These are phyloP conservation scores for Pyrrhoderma noxium DNA, from an alignment of 1,284 basidiomycete genomes.

Conservation along the genomic window DNA sequence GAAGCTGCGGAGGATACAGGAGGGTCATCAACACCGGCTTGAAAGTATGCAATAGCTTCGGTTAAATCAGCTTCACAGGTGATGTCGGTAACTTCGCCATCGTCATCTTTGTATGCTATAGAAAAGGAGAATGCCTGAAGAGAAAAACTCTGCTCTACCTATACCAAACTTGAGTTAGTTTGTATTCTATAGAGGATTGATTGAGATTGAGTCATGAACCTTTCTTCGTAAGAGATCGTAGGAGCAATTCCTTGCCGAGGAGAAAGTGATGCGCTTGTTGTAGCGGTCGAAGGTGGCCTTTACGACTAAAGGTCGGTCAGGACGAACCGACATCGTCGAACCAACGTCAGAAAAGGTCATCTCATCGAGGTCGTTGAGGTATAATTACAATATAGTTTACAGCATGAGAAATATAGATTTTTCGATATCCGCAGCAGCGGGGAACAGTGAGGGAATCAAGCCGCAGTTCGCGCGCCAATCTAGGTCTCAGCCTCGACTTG, in stretches of 20 bases:
- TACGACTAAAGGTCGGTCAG: slow-evolving; percentile 63
- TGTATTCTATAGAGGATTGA: background rate
- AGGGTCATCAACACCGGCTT: slow-evolving; percentile 60
- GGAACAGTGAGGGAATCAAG: background rate
- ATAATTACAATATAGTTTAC: background rate
- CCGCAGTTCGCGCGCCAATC: no score
- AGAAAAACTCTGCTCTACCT: slow-evolving; percentile 81
- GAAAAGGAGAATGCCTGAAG: slow-evolving; percentile 62
- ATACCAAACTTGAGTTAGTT: background rate
- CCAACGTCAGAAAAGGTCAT: slow-evolving; percentile 16
- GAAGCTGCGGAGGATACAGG: slow-evolving; percentile 64
- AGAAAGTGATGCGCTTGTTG: slow-evolving; percentile 70
- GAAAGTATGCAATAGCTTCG: slow-evolving; percentile 82
- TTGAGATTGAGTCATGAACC: slow-evolving; percentile 36
- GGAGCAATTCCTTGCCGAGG: slow-evolving; percentile 67
- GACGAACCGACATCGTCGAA: slow-evolving; percentile 27
- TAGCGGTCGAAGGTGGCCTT: slow-evolving; percentile 73
- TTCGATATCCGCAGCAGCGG: background rate
- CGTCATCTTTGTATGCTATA: slow-evolving; percentile 82
- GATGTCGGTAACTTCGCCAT: slow-evolving; percentile 69
- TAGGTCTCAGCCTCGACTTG: no score
- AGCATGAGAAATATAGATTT: background rate
- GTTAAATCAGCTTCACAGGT: slow-evolving; percentile 65
- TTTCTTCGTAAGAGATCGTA: slow-evolving; percentile 63
- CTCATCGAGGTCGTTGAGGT: background rate